phyloP scores from a whole-genome alignment of 352 stramenopile species.

The Phytopythium kandeliae region DNA sequence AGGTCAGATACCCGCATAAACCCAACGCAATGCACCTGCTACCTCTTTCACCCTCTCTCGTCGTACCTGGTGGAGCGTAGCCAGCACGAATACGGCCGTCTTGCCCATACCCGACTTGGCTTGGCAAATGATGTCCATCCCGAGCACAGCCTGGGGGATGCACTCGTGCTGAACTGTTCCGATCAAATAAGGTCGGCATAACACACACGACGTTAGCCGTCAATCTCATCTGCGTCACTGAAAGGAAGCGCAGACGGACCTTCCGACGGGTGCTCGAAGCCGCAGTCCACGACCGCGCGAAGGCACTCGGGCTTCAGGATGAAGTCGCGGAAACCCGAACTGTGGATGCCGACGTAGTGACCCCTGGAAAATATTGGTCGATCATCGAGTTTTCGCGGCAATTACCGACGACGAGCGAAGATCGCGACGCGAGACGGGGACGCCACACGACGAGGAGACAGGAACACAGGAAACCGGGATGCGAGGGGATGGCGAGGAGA shows the following conservation, averaged over 20 bases:
- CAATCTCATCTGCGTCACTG: no score
- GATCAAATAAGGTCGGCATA: conserved; percentile 6
- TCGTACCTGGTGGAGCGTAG: conserved; percentile 98
- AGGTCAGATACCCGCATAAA: no score
- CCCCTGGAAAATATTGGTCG: conserved; percentile 67
- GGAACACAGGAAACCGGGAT: neutral
- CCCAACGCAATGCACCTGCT: neutral
- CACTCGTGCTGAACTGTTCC: conserved; percentile 96
- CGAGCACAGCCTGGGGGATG: conserved; percentile 99
- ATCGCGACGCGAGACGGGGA: conserved; percentile 4
- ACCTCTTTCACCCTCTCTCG: neutral
- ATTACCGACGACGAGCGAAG: conserved; percentile 10
- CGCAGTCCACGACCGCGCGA: conserved; percentile 98
- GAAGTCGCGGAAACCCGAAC: conserved; percentile 99
- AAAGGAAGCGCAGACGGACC: conserved; percentile 36
- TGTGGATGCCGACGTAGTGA: conserved; percentile 99
- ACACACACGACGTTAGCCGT: neutral
- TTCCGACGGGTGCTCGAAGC: conserved; percentile 99
- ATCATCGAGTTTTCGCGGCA: neutral
- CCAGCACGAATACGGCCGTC: conserved; percentile 99
- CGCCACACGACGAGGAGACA: neutral
- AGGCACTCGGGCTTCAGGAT: conserved; percentile 99
- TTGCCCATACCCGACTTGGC: conserved; percentile 99
- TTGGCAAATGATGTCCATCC: conserved; percentile 99
- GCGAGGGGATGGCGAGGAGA: conserved; percentile 2